These are phyloP conservation scores for Penicillium sp. DNA, from an alignment of 2,329 filamentous ascomycete species.

Conservation along the genomic window DNA sequence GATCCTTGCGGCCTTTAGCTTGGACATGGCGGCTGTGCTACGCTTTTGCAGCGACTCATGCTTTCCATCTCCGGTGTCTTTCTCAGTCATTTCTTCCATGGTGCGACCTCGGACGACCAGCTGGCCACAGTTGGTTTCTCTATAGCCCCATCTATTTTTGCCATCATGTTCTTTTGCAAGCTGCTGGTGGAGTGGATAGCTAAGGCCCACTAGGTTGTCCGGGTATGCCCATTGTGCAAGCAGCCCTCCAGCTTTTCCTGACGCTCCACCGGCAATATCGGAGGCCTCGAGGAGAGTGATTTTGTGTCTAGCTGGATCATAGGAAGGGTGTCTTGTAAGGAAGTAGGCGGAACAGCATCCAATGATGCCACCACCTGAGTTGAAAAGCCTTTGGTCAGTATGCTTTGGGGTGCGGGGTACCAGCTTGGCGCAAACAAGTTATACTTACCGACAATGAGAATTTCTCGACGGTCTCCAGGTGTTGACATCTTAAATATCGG, in stretches of 20 bases:
- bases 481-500: conserved; percentile 31
- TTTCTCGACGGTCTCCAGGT: conserved; percentile 34
- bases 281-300: conserved; percentile 87
- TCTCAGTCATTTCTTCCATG: conserved; percentile 33
- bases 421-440: neutral
- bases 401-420: conserved; percentile 24
- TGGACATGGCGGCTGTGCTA: conserved; percentile 50
- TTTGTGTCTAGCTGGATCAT: conserved; percentile 70
- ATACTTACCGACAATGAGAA: conserved; percentile 41
- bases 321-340: conserved; percentile 80
- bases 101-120: conserved; percentile 54
- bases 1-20: conserved; percentile 59
- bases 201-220: conserved; percentile 76
- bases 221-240: conserved; percentile 93
- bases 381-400: conserved; percentile 14
- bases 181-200: conserved; percentile 78
- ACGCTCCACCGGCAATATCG: conserved; percentile 83
- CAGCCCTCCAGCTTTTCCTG: conserved; percentile 90
- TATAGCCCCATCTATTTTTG: conserved; percentile 79
- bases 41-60: conserved; percentile 59
- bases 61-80: conserved; percentile 31
- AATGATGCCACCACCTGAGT: conserved; percentile 82
- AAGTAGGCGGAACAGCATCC: conserved; percentile 91
- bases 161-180: conserved; percentile 83
- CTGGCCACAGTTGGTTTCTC: conserved; percentile 72